phyloP scores from a whole-genome alignment of 148 eudicot genomes.

The Cornus suecica region DNA sequence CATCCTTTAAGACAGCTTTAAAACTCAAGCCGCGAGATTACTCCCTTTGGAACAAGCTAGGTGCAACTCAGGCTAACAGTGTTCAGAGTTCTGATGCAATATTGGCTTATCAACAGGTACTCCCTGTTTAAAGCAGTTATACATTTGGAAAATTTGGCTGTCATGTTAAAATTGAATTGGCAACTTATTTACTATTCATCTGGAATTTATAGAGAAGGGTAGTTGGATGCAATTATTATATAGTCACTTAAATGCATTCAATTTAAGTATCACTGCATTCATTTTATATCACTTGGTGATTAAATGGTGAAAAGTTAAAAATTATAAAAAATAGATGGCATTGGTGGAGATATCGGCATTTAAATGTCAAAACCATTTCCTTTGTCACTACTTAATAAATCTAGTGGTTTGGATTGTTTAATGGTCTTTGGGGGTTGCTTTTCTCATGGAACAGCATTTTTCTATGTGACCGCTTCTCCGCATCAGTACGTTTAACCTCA shows the following conservation, averaged over 20 bases:
- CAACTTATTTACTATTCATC: neutral
- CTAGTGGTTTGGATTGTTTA: neutral
- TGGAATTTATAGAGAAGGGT: neutral
- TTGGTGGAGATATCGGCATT: neutral
- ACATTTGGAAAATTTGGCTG: neutral
- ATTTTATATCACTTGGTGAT: neutral
- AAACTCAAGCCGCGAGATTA: constrained; percentile 88
- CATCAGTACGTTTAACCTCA: neutral
- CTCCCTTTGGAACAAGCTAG: constrained; percentile 99
- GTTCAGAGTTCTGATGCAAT: constrained; percentile 96
- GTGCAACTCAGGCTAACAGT: constrained; percentile 98
- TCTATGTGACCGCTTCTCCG: neutral
- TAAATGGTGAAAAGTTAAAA: neutral
- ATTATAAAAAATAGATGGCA: neutral
- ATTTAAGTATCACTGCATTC: too few species aligned
- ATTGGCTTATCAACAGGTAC: constrained; percentile 89
- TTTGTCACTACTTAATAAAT: neutral
- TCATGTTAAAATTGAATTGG: neutral
- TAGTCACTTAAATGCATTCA: neutral
- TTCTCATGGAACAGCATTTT: neutral
- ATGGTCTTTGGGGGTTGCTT: neutral
- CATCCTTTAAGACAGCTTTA: constrained; percentile 78
- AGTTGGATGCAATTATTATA: neutral
- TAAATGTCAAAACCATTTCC: neutral
- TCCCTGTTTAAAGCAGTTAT: neutral